Base-by-base conservation (phyloP, 805 yeast species). In the Kurtzmaniella fragi region DNA sequence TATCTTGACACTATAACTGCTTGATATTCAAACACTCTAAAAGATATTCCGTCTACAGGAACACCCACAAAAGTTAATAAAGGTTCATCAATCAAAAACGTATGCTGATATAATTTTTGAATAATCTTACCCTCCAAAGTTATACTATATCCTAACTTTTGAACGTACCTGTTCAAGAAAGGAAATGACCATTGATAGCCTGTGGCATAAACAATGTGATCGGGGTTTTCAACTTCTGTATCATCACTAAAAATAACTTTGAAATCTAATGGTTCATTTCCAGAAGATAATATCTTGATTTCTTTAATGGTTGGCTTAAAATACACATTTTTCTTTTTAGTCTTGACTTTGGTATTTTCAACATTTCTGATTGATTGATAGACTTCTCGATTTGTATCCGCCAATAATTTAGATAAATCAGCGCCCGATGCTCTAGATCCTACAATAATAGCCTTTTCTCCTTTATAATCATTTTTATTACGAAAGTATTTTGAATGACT, bases 121-220 rank as follows among this genome's bases (percentile, higher is more conserved):
- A 61, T 48, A 3, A 59, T 49, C 10, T 30, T 39, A 11, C 66
- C 65, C 26, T 54, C 44, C 13, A 38, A 30, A 10, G 63, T 53
- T 26, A 59, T 41, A 35, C 70, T 68, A 8, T 78, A 68, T 28
- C 75, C 67, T 45, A 49, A 45, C 32, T 73, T 68, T 15, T 13
- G 15, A 12, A 49, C 43, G 26, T 54, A 42, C 13, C 55, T 37
- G 38, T 52, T 47, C 37, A 86, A 56, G 48, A 76, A 83, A 15
- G 95, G 93, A 40, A 76, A 67, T 28, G 77, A 72, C 50, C 79
- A 79, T 34, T 77, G 63, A 56, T 84, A 86, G 1, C 95, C 95
- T 0, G 95, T 85, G 36, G 86, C 84, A 54, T 80, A 83, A 8
- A 85, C 62, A 8, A 86, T 62, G 16, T 53, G 51, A 44, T 84